These are phyloP conservation scores for Chloromonas sp. DNA, from an alignment of 163 green algal genomes.

Conservation along the genomic window DNA sequence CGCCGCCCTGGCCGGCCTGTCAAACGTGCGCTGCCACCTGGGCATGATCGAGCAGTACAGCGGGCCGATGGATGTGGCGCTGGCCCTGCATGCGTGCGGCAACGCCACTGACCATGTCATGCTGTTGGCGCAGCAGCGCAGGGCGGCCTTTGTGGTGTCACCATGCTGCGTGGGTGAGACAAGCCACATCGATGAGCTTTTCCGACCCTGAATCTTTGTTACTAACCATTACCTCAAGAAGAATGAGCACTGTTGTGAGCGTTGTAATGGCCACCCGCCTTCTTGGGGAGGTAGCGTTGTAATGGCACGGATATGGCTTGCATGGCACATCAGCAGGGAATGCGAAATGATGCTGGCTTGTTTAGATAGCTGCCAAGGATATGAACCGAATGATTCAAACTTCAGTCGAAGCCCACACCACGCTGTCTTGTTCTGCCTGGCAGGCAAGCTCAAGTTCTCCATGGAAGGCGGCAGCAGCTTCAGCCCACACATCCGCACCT, in stretches of 20 bases:
- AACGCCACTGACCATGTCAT: conserved; percentile 70
- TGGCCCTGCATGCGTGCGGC: conserved; percentile 62
- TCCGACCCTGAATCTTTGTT: too few species aligned
- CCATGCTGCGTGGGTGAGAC: conserved; percentile 69
- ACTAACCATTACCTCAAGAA: too few species aligned
- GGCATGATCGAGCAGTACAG: conserved; percentile 46
- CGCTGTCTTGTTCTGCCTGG: not conserved
- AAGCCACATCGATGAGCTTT: too few species aligned
- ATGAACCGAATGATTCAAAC: too few species aligned
- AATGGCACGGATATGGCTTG: too few species aligned
- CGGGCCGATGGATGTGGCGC: conserved; percentile 53
- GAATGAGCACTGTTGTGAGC: too few species aligned
- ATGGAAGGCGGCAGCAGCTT: conserved; percentile 54
- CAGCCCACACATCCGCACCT: not conserved
- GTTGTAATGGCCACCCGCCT: too few species aligned
- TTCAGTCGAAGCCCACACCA: too few species aligned
- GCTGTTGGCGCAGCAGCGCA: conserved; percentile 31
- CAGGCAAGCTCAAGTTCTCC: conserved; percentile 65
- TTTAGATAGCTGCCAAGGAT: too few species aligned
- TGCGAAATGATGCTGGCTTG: too few species aligned
- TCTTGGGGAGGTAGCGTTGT: too few species aligned
- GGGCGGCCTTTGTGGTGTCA: conserved; percentile 58
- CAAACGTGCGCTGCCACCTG: conserved; percentile 36
- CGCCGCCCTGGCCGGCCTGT: conserved; percentile 35
- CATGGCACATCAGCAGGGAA: too few species aligned